phyloP scores from a whole-genome alignment of 75 land plant species.

The Sequoia sempervirens region DNA sequence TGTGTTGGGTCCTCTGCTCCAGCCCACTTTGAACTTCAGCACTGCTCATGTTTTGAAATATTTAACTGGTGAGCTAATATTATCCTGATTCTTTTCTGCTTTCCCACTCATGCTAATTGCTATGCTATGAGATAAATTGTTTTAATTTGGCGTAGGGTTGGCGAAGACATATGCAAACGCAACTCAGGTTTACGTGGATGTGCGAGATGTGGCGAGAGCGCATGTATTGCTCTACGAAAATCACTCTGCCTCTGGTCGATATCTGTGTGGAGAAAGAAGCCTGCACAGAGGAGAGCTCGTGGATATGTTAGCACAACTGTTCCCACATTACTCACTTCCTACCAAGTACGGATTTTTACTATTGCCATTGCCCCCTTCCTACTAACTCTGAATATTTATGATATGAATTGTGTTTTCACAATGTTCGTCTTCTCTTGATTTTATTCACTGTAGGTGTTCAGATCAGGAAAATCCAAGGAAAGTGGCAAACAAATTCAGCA shows the following conservation, averaged over 20 bases:
- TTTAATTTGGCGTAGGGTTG: no score
- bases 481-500: constrained; percentile 56
- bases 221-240: constrained; percentile 9
- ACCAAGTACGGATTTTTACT: background rate
- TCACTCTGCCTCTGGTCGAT: constrained; percentile 30
- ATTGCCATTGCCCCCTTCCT: background rate
- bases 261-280: constrained; percentile 23
- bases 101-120: no score
- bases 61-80: no score
- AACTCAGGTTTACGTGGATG: no score
- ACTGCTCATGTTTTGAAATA: no score
- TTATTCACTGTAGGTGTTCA: constrained; percentile 42
- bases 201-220: no score
- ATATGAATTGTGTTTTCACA: background rate
- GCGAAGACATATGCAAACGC: no score
- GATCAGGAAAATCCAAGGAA: constrained; percentile 55
- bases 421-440: background rate
- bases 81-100: no score
- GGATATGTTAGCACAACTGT: constrained; percentile 9
- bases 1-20: no score
- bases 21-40: no score
- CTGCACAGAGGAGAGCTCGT: constrained; percentile 20
- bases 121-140: no score
- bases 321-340: constrained; percentile 12
- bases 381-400: background rate